Percentiles rank a stretch among this genome's conserved stretches.
Conservation (phyloP, 805 yeast species). For the Lipomyces anomalus region DNA sequence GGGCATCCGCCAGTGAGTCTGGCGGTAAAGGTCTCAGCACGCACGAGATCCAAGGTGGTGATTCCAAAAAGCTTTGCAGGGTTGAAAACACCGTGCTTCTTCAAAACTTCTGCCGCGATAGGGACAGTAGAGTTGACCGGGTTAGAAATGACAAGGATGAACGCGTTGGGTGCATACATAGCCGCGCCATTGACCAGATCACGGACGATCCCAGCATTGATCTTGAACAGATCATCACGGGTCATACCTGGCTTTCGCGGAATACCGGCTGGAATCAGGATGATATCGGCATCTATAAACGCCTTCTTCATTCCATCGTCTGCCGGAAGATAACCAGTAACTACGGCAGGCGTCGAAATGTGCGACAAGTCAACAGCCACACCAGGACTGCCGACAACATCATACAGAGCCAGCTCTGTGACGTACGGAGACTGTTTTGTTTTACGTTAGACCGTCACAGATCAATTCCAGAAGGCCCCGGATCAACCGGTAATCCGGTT, state of each 20-base stretch:
- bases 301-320: conserved; percentile 64
- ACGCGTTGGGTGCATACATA: conserved; percentile 62
- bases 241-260: conserved; percentile 96
- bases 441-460: not conserved
- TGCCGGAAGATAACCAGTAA: conserved; percentile 56
- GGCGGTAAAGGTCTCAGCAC: conserved; percentile 77
- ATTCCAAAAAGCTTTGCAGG: conserved; percentile 78
- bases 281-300: conserved; percentile 72
- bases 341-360: conserved; percentile 62
- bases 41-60: conserved; percentile 78
- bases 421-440: conserved; percentile 43
- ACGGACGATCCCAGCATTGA: conserved; percentile 75
- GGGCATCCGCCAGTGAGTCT: conserved; percentile 45
- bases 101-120: conserved; percentile 73
- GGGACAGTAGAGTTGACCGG: conserved; percentile 95
- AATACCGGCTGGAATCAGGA: conserved; percentile 86
- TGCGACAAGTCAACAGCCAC: conserved; percentile 86
- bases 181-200: conserved; percentile 73
- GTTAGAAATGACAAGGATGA: conserved; percentile 78
- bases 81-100: conserved; percentile 59
- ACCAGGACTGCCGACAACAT: conserved; percentile 79
- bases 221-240: conserved; percentile 79
- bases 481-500: not conserved
- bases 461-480: not conserved
- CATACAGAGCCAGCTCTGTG: conserved; percentile 68